Percentiles rank a stretch among this genome's conserved stretches.
phyloP scores from a whole-genome alignment of 495 filamentous ascomycete species.

The Lasiosphaeria miniovina region DNA sequence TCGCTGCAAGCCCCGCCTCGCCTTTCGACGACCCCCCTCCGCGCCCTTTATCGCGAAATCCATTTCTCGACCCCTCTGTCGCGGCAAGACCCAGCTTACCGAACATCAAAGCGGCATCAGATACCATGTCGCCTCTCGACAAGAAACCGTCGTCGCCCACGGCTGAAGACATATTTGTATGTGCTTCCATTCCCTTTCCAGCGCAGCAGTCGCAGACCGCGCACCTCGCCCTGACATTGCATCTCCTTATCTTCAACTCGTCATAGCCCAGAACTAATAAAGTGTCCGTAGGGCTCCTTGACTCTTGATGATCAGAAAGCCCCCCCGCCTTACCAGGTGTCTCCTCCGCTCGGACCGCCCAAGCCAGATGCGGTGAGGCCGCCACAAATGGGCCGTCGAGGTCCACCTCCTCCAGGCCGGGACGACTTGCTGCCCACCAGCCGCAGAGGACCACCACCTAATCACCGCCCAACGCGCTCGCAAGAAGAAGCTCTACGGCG shows the following conservation, averaged over 20 bases:
- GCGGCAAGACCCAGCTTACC: conserved; percentile 48
- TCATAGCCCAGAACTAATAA: conserved; percentile 13
- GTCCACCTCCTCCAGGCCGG: conserved; percentile 38
- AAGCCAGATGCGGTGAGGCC: conserved; percentile 37
- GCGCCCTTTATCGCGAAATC: conserved; percentile 81
- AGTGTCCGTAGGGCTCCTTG: conserved; percentile 44
- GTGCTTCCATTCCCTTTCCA: conserved; percentile 32
- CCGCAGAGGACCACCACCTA: conserved; percentile 40
- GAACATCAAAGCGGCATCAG: conserved; percentile 39
- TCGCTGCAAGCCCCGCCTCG: conserved; percentile 41
- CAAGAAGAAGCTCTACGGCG: conserved; percentile 58
- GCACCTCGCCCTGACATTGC: neutral
- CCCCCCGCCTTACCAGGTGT: too few species aligned
- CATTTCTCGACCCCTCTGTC: conserved; percentile 75
- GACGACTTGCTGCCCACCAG: conserved; percentile 52
- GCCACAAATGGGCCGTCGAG: conserved; percentile 33
- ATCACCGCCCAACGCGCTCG: conserved; percentile 59
- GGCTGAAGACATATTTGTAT: conserved; percentile 87
- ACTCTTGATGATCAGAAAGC: conserved; percentile 41
- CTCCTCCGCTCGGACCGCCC: conserved; percentile 31
- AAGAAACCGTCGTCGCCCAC: conserved; percentile 52
- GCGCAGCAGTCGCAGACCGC: neutral
- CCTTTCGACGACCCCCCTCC: conserved; percentile 57
- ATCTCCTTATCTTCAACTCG: conserved; percentile 7
- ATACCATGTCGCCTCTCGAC: conserved; percentile 56